Evolutionary conservation across 2,329 filamentous ascomycete genomes (phyloP), one percentile per base, ranked within the genome.

Genomic region (Nigrospora osmanthi): DNA sequence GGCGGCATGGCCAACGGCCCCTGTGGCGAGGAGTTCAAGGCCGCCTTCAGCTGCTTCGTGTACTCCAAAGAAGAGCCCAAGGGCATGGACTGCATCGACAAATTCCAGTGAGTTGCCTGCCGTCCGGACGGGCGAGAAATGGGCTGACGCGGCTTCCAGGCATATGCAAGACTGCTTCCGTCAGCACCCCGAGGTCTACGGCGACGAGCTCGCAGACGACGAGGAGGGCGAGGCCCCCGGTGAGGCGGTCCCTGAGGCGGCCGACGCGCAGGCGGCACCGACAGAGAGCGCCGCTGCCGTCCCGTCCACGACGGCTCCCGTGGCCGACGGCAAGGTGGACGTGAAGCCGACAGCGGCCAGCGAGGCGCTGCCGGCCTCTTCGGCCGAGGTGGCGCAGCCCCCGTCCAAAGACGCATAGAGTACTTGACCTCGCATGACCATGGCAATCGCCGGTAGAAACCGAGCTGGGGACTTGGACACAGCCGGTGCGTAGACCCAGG

Each of bases 21-120:
- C 44, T 98, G 93, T 63, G 93, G 93, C 40, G 88, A 94, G 63
- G 83, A 97, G 60, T 98, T 98, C 78, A 89, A 85, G 72, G 83
- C 83, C 19, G 93, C 93, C 0, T 98, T 98, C 59, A 95, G 89
- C 78, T 98, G 93, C 71, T 98, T 98, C 59, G 89, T 98, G n/a
- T 93, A 84, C 70, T 95, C 88, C 3, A 82, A 80, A 36, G 88
- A 95, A 63, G 93, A 98, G 63, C 90, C 90, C 33, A 98, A 98
- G 80, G 91, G 91, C 42, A 91, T 95, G 72, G 89, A 96, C 63
- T 96, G 90, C 70, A 93, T 96, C 60, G 89, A 95, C 28, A 95
- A 93, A 71, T 96, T 96, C 77, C 90, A 95, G 89, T 93, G 75
- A 39, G 85, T 47, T 31, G 34, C 19, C 43, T 43, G n/a, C 32